phyloP scores from a whole-genome alignment of 768 basidiomycete genomes.

The Phallus indusiatus region DNA sequence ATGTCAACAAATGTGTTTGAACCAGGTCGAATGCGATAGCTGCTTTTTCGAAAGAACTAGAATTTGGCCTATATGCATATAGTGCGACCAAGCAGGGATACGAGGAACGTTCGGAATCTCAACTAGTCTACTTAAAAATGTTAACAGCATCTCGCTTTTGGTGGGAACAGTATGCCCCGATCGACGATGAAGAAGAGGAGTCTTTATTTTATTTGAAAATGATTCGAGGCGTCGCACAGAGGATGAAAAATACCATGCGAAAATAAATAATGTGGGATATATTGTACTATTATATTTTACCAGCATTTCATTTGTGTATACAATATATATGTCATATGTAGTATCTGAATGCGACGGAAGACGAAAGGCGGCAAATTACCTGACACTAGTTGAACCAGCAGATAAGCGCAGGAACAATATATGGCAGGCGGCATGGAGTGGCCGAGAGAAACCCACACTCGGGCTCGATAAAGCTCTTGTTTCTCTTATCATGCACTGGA shows the following conservation, averaged over 20 bases:
- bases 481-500: too few species aligned
- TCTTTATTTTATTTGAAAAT: background rate
- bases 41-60: constrained; percentile 35
- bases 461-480: too few species aligned
- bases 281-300: too few species aligned
- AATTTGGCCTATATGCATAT: constrained; percentile 38
- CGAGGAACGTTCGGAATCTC: constrained; percentile 23
- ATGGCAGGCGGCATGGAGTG: too few species aligned
- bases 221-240: background rate
- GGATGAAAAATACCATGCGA: background rate
- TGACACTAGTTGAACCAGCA: too few species aligned
- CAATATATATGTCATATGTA: too few species aligned
- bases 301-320: too few species aligned
- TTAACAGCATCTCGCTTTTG: constrained; percentile 13
- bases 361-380: too few species aligned
- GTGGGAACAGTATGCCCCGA: background rate
- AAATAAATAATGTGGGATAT: too few species aligned
- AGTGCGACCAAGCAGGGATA: constrained; percentile 46
- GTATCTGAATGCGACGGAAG: too few species aligned
- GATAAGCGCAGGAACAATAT: too few species aligned
- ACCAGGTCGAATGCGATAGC: constrained; percentile 34
- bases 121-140: constrained; percentile 26
- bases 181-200: background rate
- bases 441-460: too few species aligned
- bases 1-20: background rate